phyloP scores from a whole-genome alignment of 352 stramenopile genomes.

The Stephanocyclus meneghinianus region DNA sequence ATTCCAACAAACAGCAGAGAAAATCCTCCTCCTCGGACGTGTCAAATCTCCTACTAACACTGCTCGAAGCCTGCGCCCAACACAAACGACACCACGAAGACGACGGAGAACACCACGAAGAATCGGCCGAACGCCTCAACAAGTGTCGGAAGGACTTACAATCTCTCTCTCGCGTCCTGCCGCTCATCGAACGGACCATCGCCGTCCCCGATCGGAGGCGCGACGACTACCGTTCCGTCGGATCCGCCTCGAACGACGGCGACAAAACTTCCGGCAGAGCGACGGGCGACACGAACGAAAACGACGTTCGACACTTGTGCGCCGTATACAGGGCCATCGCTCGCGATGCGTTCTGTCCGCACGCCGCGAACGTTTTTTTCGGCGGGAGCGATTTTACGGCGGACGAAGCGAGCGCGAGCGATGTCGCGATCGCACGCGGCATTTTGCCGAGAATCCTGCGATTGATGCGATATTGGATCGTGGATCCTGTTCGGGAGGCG shows the following conservation, averaged over 20 bases:
- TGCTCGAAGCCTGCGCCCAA: constrained; percentile 54
- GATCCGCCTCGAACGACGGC: not conserved
- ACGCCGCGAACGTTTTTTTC: constrained; percentile 40
- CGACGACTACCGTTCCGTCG: constrained; percentile 31
- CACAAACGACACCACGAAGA: constrained; percentile 49
- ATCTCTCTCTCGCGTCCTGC: constrained; percentile 47
- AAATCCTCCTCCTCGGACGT: no score
- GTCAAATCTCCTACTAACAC: constrained; percentile 30
- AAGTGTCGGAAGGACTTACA: constrained; percentile 33
- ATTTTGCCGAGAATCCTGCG: constrained; percentile 47
- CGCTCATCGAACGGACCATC: constrained; percentile 44
- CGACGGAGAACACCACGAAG: constrained; percentile 14
- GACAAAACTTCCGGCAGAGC: not conserved
- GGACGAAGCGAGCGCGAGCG: constrained; percentile 18
- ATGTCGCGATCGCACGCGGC: constrained; percentile 50
- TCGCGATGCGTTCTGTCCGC: constrained; percentile 48
- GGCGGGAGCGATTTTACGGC: not conserved
- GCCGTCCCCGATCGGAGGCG: constrained; percentile 9
- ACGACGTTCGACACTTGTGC: constrained; percentile 48
- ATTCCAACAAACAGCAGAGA: no score
- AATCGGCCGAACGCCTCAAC: not conserved
- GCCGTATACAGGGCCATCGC: constrained; percentile 55
- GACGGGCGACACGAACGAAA: constrained; percentile 15
- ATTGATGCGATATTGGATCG: constrained; percentile 39
- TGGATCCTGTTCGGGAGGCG: constrained; percentile 42